Conservation (phyloP, 371 early-diverging fungal genomes). For the Blyttiomyces sp. region DNA sequence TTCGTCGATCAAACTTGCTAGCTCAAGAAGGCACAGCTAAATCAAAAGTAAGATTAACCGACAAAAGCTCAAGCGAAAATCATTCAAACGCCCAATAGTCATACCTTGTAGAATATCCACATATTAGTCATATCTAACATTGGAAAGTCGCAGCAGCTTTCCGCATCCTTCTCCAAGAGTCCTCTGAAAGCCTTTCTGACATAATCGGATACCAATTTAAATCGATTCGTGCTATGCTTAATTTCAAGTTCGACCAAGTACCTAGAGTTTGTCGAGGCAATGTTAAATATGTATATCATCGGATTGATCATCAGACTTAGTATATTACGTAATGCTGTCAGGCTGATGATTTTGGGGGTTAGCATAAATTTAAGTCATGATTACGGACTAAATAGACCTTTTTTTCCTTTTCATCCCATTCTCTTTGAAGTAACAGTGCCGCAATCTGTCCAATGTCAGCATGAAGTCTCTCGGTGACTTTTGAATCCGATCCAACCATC, state of each 20-base stretch:
- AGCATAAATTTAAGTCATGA: too few species aligned
- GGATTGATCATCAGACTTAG: not conserved
- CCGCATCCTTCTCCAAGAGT: not conserved
- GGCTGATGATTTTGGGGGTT: too few species aligned
- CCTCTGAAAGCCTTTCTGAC: conserved; percentile 6
- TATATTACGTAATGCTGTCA: too few species aligned
- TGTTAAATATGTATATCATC: not conserved
- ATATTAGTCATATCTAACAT: conserved; percentile 11
- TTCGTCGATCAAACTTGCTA: conserved; percentile 3
- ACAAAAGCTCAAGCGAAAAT: not conserved
- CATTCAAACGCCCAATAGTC: not conserved
- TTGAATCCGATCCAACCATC: too few species aligned
- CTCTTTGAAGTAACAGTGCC: too few species aligned
- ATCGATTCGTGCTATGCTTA: not conserved
- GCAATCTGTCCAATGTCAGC: too few species aligned
- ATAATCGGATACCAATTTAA: conserved; percentile 7
- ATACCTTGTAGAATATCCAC: conserved; percentile 14
- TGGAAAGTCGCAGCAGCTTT: conserved; percentile 10
- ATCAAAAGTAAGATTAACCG: not conserved
- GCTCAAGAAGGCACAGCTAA: conserved; percentile 9
- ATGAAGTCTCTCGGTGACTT: too few species aligned
- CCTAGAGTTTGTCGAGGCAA: not conserved
- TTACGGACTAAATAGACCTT: too few species aligned
- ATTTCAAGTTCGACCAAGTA: conserved; percentile 8
- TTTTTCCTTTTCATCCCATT: too few species aligned